These are phyloP conservation scores for Dysphania ambrosioides DNA, from an alignment of 148 eudicot genomes.

Conservation along the genomic window DNA sequence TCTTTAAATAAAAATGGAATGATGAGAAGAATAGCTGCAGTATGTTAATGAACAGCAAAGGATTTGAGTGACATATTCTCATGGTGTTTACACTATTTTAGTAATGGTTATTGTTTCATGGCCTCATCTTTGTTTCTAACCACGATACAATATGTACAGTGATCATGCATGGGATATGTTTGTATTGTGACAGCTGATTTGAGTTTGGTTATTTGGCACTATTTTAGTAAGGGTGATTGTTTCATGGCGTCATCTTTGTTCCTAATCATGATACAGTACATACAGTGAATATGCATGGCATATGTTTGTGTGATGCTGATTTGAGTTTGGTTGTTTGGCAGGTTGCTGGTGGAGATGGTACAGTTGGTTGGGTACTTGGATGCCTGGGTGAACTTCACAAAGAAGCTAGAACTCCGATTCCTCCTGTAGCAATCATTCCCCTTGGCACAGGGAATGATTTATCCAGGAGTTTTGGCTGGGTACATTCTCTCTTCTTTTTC, in stretches of 20 bases:
- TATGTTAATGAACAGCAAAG: background rate
- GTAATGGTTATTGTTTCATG: background rate
- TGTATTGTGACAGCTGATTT: background rate
- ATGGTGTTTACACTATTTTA: background rate
- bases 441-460: slow-evolving; percentile 99
- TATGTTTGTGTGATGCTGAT: background rate
- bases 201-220: slow-evolving; percentile 25
- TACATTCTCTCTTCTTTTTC: slow-evolving; percentile 31
- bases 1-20: background rate
- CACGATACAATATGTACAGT: background rate
- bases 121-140: background rate
- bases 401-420: slow-evolving; percentile 68
- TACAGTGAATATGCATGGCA: background rate
- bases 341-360: slow-evolving; percentile 99
- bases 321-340: slow-evolving; percentile 26
- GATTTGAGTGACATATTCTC: background rate
- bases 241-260: background rate
- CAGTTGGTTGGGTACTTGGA: slow-evolving; percentile 98
- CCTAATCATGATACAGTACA: background rate
- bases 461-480: slow-evolving; percentile 98
- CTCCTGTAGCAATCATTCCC: slow-evolving; percentile 88
- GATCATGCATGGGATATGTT: background rate
- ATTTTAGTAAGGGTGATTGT: background rate
- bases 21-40: background rate
- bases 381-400: slow-evolving; percentile 82